These are phyloP conservation scores for Melaleuca alternifolia DNA, from an alignment of 345 rosid species.

Conservation along the genomic window DNA sequence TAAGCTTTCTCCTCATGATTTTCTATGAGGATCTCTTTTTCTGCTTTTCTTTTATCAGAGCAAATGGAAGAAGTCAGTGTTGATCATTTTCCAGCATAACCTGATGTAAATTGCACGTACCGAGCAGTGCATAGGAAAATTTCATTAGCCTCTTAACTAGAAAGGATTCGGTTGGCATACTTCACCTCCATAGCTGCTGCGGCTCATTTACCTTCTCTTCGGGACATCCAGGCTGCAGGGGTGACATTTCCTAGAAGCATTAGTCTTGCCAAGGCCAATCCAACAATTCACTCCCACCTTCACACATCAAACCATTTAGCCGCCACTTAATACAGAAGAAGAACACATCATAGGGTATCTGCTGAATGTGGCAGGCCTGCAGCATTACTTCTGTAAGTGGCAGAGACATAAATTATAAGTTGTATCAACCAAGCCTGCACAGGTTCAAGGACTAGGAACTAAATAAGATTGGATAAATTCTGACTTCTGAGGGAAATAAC, in stretches of 20 bases:
- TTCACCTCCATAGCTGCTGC: not conserved
- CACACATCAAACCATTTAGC: not conserved
- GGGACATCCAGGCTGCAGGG: not conserved
- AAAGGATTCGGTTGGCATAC: not conserved
- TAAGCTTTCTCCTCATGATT: not conserved
- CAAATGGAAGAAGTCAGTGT: not conserved
- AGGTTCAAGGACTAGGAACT: not conserved
- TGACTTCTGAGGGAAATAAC: not conserved
- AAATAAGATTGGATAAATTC: not conserved
- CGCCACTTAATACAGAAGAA: not conserved
- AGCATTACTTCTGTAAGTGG: not conserved
- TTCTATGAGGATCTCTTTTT: not conserved
- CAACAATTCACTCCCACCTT: not conserved
- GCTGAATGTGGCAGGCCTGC: not conserved
- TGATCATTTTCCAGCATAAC: not conserved
- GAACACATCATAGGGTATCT: not conserved
- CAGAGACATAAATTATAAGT: not conserved
- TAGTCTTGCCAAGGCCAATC: not conserved
- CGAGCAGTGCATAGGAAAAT: not conserved
- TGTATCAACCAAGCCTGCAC: not conserved
- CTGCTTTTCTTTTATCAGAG: not conserved
- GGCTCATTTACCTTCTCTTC: not conserved
- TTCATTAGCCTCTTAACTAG: not conserved
- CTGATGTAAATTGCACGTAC: not conserved
- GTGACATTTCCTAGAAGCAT: not conserved